phyloP scores from a whole-genome alignment of 2,329 filamentous ascomycete species.

The Colletotrichum agaves region DNA sequence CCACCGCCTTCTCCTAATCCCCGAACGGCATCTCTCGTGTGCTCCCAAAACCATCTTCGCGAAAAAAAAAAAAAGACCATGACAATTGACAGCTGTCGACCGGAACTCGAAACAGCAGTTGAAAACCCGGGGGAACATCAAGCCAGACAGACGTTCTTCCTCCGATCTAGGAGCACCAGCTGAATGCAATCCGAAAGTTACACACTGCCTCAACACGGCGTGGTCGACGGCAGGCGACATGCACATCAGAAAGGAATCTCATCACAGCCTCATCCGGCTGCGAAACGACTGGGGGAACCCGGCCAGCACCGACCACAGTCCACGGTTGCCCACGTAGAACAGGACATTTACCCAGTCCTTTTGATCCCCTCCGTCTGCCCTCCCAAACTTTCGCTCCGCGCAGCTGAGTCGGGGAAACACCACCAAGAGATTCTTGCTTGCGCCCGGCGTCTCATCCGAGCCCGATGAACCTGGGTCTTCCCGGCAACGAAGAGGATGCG shows the following conservation, averaged over 20 bases:
- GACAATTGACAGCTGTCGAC: constrained; percentile 10
- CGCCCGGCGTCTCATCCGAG: constrained; percentile 34
- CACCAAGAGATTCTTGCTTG: constrained; percentile 17
- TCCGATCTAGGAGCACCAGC: constrained; percentile 1
- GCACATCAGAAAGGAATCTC: neutral
- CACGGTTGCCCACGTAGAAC: neutral
- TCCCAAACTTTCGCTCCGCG: neutral
- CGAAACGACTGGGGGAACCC: constrained; percentile 9
- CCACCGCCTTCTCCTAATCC: constrained; percentile 7
- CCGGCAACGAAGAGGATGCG: constrained; percentile 9
- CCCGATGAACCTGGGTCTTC: constrained; percentile 27
- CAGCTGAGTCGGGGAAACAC: constrained; percentile 33
- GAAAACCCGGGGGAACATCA: constrained; percentile 4
- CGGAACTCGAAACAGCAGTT: constrained; percentile 1
- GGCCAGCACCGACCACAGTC: neutral
- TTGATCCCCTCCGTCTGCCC: neutral
- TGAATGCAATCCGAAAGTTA: constrained; percentile 21
- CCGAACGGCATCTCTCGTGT: neutral
- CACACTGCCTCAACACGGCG: constrained; percentile 12
- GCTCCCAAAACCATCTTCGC: neutral
- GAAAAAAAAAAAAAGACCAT: neutral
- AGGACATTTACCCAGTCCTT: constrained; percentile 13
- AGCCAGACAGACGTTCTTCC: neutral
- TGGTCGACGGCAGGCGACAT: neutral
- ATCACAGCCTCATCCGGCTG: constrained; percentile 7